Conservation (phyloP, 2,329 filamentous ascomycete genomes). For the Elsinoe batatas region DNA sequence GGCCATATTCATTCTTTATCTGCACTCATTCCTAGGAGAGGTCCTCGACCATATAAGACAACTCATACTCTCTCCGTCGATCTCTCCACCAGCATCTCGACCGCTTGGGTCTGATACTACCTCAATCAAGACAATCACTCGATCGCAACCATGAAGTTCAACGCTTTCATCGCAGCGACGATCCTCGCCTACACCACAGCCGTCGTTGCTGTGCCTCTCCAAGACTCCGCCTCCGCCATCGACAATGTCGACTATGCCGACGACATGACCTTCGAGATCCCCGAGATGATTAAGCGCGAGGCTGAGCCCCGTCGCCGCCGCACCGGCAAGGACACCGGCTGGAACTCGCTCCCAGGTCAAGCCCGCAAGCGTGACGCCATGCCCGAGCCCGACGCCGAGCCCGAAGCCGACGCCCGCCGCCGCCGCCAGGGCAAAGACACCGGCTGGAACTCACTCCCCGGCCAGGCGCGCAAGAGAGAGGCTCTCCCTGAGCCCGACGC, state of each 20-base stretch:
- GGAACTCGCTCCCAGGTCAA: conserved; percentile 33
- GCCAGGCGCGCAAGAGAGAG: conserved; percentile 16
- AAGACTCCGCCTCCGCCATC: conserved; percentile 32
- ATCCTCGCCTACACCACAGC: conserved; percentile 11
- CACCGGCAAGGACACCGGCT: conserved; percentile 18
- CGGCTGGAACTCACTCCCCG: conserved; percentile 10
- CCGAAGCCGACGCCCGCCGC: conserved; percentile 3
- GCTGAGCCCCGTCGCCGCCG: conserved; percentile 15
- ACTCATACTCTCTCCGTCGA: conserved; percentile 17
- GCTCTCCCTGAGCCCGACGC: conserved; percentile 21
- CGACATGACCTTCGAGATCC: conserved; percentile 27
- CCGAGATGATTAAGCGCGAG: conserved; percentile 19
- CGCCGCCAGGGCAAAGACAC: not conserved
- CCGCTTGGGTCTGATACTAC: conserved; percentile 11
- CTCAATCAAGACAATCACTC: conserved; percentile 13
- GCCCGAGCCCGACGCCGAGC: conserved; percentile 20
- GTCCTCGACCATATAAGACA: conserved; percentile 10
- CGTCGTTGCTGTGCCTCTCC: conserved; percentile 18
- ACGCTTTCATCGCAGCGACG: conserved; percentile 11
- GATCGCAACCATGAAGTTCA: conserved; percentile 23
- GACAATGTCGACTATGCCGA: conserved; percentile 31
- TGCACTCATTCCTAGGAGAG: not conserved
- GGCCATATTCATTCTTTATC: conserved; percentile 13
- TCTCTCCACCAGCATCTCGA: conserved; percentile 22
- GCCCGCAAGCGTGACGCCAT: conserved; percentile 29